Base-by-base conservation (phyloP, 2,329 filamentous ascomycete species). In the Fusarium citri region DNA sequence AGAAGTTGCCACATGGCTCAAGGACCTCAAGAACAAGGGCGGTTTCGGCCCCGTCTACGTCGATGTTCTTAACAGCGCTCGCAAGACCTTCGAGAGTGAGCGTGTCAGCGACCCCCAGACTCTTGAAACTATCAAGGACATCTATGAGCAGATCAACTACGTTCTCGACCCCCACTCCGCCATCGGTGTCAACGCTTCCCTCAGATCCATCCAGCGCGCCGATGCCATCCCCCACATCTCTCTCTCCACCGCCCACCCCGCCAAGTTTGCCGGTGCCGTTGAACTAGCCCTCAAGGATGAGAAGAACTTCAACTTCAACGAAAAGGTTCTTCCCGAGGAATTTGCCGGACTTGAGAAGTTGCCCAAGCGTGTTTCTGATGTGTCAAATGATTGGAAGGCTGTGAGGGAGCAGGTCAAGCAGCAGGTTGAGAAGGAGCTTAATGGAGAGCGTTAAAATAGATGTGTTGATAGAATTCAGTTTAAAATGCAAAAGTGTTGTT, bases 131-230 rank as follows among this genome's bases (percentile, higher is more conserved):
- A 88, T 88, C 73, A 82, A 85, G 74, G 79, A 83, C 57, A 84
- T 85, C 71, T 89, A 89, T 80, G 83, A 84, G 71, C 84, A 85
- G 70, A 84, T 85, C 46, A 86, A 88, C 62, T 98, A 98, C 81
- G 88, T 98, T 43, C 88, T 98, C 1, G 96, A 99, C 78, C 96
- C 96, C 2, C 96, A 99, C 83, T 91, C 94, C 0, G 94, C 96
- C 3, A 92, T 99, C 47, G 96, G 94, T 59, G 87, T 98, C 41
- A 86, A 91, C 20, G 94, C 93, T 1, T 87, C 94, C 0, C 78
- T 89, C 57, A 87, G 94, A 61, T 94, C 93, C 5, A 85, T 92
- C 34, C 78, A 83, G 45, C 84, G 88, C 15, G 79, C 83, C 1
- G 81, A 81, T 28, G 78, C 84, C 4, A 82, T 90, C 55, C 84